Conservation (phyloP, 2,329 filamentous ascomycete genomes). For the Diaporthe eres region DNA sequence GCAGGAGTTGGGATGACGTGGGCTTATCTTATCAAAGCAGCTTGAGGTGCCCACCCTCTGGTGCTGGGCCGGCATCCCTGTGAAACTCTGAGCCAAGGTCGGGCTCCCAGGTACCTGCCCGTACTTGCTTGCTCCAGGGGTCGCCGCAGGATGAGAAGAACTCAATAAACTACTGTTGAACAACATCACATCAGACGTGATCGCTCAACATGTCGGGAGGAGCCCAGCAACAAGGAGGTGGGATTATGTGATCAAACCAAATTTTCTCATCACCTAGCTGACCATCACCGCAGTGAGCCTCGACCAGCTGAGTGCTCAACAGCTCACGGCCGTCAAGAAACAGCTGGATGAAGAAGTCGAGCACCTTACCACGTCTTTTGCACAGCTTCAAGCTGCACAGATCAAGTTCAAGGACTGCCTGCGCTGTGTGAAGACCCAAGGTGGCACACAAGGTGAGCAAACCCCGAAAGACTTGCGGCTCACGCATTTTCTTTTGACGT, state of each 20-base stretch:
- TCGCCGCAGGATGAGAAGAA: conserved; percentile 13
- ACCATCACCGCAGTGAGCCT: conserved; percentile 67
- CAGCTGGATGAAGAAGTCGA: conserved; percentile 97
- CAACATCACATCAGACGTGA: conserved; percentile 20
- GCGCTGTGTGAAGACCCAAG: conserved; percentile 73
- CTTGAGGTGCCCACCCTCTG: conserved; percentile 4
- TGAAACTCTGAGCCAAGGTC: conserved; percentile 5
- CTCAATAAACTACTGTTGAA: conserved; percentile 21
- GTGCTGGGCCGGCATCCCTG: conserved; percentile 12
- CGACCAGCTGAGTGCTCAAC: conserved; percentile 83
- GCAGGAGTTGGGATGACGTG: conserved; percentile 27
- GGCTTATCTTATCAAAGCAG: conserved; percentile 36
- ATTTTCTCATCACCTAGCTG: not conserved
- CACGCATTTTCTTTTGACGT: not conserved
- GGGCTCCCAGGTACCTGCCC: not conserved
- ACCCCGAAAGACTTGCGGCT: conserved; percentile 47
- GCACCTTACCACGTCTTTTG: conserved; percentile 91
- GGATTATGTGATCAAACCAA: not conserved
- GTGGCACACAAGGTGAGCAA: conserved; percentile 43
- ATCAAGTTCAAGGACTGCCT: conserved; percentile 93
- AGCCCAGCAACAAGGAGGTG: conserved; percentile 42
- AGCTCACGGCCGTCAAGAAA: conserved; percentile 93
- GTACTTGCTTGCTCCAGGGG: conserved; percentile 15
- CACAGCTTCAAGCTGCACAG: conserved; percentile 90
- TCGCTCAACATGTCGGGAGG: conserved; percentile 41